A percentile compares a stretch with the other conserved stretches of the same genome.
These are phyloP conservation scores for Pichia sp. DNA, from an alignment of 1,139 yeast species.

Conservation along the genomic window DNA sequence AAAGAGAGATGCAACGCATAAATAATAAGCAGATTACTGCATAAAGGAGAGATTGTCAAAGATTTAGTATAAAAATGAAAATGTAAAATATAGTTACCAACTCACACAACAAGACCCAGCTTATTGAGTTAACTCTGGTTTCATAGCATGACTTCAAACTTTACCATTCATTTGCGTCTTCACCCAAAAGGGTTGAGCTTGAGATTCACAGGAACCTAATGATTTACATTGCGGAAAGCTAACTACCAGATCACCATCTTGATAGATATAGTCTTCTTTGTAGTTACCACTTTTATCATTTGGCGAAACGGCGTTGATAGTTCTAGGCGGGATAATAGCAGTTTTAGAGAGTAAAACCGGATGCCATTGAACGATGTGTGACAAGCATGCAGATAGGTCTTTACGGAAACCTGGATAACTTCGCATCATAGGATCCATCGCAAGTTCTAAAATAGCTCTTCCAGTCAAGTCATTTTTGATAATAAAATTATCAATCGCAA, in stretches of 20 bases:
- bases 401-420: slow-evolving; percentile 54
- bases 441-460: slow-evolving; percentile 61
- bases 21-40: no score
- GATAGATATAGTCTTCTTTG: slow-evolving; percentile 39
- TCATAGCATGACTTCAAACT: no score
- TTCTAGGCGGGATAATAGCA: slow-evolving; percentile 58
- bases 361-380: slow-evolving; percentile 92
- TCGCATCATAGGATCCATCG: slow-evolving; percentile 67
- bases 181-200: slow-evolving; percentile 12
- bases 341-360: slow-evolving; percentile 67
- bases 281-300: slow-evolving; percentile 11
- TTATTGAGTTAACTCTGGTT: no score
- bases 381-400: slow-evolving; percentile 60
- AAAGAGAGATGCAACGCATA: no score
- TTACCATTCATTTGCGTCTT: slow-evolving; percentile 1
- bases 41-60: no score
- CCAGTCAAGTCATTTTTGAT: slow-evolving; percentile 59
- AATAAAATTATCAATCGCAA: slow-evolving; percentile 65
- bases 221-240: slow-evolving; percentile 49
- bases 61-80: no score
- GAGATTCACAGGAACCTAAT: slow-evolving; percentile 40
- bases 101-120: no score
- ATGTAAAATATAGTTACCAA: no score
- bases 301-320: slow-evolving; percentile 35
- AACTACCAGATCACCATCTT: slow-evolving; percentile 57